Percentiles rank a stretch among this genome's conserved stretches.
Evolutionary conservation across 331 rosid genomes (phyloP).

Genomic region (Erythrophleum ivorense): DNA sequence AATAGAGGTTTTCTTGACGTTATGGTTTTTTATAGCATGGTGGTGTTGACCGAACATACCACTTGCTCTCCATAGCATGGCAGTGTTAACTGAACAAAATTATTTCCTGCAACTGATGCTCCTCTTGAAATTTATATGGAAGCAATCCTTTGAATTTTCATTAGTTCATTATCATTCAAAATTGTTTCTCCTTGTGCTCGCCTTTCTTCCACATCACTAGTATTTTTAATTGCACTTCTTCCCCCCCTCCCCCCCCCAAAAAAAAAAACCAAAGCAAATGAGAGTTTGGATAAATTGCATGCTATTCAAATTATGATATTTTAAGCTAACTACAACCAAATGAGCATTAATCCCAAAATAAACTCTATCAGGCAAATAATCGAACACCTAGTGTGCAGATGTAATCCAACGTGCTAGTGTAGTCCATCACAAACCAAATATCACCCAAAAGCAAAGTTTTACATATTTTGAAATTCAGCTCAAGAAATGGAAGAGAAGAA

Average conservation of each 20-base stretch:
- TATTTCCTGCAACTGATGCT: constrained; percentile 52
- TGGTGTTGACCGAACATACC: constrained; percentile 79
- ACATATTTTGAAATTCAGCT: no score
- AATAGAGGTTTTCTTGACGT: constrained; percentile 25
- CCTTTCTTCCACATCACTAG: constrained; percentile 57
- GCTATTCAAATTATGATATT: constrained; percentile 23
- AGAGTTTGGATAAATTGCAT: constrained; percentile 40
- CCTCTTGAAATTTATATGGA: constrained; percentile 62
- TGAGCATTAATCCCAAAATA: no score
- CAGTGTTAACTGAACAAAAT: constrained; percentile 33
- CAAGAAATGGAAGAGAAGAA: no score
- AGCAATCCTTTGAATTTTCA: constrained; percentile 70
- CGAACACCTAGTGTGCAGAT: no score
- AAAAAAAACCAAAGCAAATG: background rate
- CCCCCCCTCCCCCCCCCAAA: no score
- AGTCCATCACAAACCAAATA: no score
- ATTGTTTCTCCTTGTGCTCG: constrained; percentile 57
- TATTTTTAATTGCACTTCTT: constrained; percentile 71
- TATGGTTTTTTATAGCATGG: constrained; percentile 78
- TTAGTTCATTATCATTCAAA: constrained; percentile 60
- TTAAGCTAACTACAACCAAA: no score
- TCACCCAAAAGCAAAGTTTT: no score
- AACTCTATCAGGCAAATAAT: no score
- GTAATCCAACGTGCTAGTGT: no score
- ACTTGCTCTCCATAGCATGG: constrained; percentile 41